Percentiles rank a stretch among this genome's conserved stretches.
phyloP scores from a whole-genome alignment of 805 yeast genomes.

The Aciculoconidium aculeatum region DNA sequence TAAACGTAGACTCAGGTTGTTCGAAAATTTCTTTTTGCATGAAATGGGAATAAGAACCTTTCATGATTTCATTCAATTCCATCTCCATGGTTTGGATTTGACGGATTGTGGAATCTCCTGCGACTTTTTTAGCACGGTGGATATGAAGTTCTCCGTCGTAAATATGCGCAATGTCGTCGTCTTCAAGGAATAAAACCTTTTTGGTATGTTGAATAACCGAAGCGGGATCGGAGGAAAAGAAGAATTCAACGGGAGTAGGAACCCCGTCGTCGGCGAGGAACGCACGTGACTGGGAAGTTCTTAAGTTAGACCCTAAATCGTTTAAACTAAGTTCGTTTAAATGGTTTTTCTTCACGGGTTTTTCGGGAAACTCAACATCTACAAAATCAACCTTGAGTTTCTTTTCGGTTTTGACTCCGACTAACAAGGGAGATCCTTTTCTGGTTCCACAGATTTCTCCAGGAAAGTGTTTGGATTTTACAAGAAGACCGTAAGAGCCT shows the following conservation, averaged over 20 bases:
- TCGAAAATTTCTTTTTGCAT: slow-evolving; percentile 99
- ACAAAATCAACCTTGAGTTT: slow-evolving; percentile 96
- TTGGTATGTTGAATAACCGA: slow-evolving; percentile 96
- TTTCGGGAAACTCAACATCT: slow-evolving; percentile 93
- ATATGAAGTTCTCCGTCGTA: slow-evolving; percentile 97
- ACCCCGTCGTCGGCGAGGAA: slow-evolving; percentile 89
- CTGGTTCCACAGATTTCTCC: slow-evolving; percentile 95
- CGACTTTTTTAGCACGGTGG: slow-evolving; percentile 82
- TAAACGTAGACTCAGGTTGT: slow-evolving; percentile 96
- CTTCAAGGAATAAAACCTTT: slow-evolving; percentile 93
- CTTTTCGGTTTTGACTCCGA: slow-evolving; percentile 95
- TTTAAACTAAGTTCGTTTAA: slow-evolving; percentile 48
- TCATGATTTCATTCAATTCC: slow-evolving; percentile 97
- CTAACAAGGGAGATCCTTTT: slow-evolving; percentile 94
- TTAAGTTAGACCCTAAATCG: slow-evolving; percentile 50
- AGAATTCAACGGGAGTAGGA: slow-evolving; percentile 93
- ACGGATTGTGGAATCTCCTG: slow-evolving; percentile 88
- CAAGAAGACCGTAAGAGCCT: slow-evolving; percentile 95
- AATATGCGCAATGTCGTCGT: slow-evolving; percentile 97
- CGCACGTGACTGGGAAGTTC: slow-evolving; percentile 94
- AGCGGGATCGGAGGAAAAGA: slow-evolving; percentile 94
- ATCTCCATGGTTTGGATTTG: slow-evolving; percentile 94
- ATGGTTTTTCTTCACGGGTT: slow-evolving; percentile 18
- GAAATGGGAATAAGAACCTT: slow-evolving; percentile 92
- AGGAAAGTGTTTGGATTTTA: slow-evolving; percentile 88